Evolutionary conservation across 352 stramenopile genomes (phyloP).

Genomic region (Globisporangium polare): DNA sequence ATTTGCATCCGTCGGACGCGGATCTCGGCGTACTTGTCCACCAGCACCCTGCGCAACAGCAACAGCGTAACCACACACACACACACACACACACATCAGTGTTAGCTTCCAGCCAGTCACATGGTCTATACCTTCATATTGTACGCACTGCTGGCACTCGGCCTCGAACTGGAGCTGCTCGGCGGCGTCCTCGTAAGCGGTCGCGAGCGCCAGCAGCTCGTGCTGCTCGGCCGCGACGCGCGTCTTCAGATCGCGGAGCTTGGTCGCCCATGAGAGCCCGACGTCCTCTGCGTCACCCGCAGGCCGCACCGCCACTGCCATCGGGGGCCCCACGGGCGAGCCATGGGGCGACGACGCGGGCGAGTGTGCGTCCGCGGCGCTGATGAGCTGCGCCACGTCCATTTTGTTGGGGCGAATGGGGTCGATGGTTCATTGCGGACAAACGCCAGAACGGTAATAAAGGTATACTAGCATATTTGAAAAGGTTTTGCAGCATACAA

Average conservation of each 20-base stretch:
- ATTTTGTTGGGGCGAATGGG: too few relatives aligned
- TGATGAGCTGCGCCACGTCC: constrained; percentile 16
- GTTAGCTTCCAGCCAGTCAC: too few relatives aligned
- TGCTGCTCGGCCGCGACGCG: constrained; percentile 31
- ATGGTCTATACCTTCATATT: too few relatives aligned
- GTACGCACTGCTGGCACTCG: constrained; percentile 36
- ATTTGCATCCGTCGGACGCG: constrained; percentile 39
- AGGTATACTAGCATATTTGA: neutral
- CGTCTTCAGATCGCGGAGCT: constrained; percentile 22
- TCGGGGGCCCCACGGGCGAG: neutral
- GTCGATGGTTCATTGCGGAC: too few relatives aligned
- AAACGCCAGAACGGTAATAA: too few relatives aligned
- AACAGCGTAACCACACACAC: too few relatives aligned
- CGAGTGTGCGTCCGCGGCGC: neutral
- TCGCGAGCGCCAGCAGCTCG: constrained; percentile 29
- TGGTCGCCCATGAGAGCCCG: neutral
- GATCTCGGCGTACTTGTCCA: constrained; percentile 43
- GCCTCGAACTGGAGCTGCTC: constrained; percentile 34
- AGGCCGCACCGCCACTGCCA: neutral
- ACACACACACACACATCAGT: too few relatives aligned
- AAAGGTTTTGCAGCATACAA: neutral
- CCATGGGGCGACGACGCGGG: neutral
- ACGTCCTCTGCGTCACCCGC: neutral
- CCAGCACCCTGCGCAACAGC: constrained; percentile 27
- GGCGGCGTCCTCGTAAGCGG: constrained; percentile 27